phyloP scores from a whole-genome alignment of 2,329 filamentous ascomycete genomes.

The Dendrostoma leiphaemia region DNA sequence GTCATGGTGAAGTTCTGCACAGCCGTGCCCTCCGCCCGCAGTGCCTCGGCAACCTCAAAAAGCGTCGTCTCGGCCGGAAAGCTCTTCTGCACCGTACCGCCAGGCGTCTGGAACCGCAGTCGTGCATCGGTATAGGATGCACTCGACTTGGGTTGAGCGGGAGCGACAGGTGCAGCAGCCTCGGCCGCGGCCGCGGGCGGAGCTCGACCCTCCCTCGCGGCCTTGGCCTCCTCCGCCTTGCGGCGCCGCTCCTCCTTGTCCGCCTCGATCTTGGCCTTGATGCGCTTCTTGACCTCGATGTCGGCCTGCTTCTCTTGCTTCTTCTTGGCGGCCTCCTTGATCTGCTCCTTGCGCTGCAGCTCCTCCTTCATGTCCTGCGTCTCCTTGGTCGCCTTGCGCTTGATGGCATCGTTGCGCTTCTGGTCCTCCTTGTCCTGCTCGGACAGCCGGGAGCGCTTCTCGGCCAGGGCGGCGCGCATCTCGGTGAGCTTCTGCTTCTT shows the following conservation, averaged over 20 bases:
- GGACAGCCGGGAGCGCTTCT: slow-evolving; percentile 68
- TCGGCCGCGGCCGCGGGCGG: slow-evolving; percentile 42
- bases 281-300: slow-evolving; percentile 79
- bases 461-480: slow-evolving; percentile 67
- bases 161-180: slow-evolving; percentile 44
- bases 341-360: slow-evolving; percentile 76
- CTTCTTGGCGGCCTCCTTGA: slow-evolving; percentile 88
- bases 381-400: slow-evolving; percentile 86
- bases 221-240: slow-evolving; percentile 84
- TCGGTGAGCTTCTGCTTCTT: slow-evolving; percentile 78
- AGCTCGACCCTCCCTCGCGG: slow-evolving; percentile 73
- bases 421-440: slow-evolving; percentile 75
- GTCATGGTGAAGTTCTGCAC: slow-evolving; percentile 80
- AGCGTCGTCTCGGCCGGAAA: slow-evolving; percentile 86
- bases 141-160: slow-evolving; percentile 57
- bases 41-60: slow-evolving; percentile 81
- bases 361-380: slow-evolving; percentile 88
- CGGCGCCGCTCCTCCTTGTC: slow-evolving; percentile 87
- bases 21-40: slow-evolving; percentile 67
- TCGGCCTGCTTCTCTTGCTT: slow-evolving; percentile 85
- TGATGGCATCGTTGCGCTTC: slow-evolving; percentile 81
- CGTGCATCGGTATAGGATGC: slow-evolving; percentile 77
- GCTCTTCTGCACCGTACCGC: slow-evolving; percentile 80
- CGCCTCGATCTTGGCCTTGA: slow-evolving; percentile 90
- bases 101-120: slow-evolving; percentile 73